phyloP scores from a whole-genome alignment of 148 eudicot genomes.

The Vaccinium myrtillus region DNA sequence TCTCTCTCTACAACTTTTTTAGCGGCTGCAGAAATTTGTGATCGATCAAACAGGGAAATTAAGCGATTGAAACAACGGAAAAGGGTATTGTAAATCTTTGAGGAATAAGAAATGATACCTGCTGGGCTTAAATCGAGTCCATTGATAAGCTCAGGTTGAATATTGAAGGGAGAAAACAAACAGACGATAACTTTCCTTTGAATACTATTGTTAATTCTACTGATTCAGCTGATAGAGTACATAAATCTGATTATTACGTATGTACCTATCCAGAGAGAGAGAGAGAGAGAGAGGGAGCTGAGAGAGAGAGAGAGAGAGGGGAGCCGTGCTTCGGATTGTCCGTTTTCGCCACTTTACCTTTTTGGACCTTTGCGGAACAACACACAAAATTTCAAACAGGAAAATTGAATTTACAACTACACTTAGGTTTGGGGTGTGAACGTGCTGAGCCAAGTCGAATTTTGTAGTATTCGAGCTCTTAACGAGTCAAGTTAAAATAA shows the following conservation, averaged over 20 bases:
- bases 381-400: background rate
- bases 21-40: background rate
- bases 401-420: too few species aligned
- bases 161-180: background rate
- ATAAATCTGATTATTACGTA: background rate
- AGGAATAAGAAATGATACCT: background rate
- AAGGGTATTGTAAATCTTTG: background rate
- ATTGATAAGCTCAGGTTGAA: background rate
- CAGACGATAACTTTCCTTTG: background rate
- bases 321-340: background rate
- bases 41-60: background rate
- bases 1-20: background rate
- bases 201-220: background rate
- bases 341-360: background rate
- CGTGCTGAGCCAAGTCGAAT: too few species aligned
- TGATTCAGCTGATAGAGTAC: background rate
- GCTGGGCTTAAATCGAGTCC: background rate
- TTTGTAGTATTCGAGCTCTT: too few species aligned
- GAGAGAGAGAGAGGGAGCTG: background rate
- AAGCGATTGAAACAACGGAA: background rate
- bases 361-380: background rate
- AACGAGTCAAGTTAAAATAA: too few species aligned
- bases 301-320: background rate
- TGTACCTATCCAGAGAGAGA: background rate
- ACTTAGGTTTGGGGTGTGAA: too few species aligned